phyloP scores from a whole-genome alignment of 1,139 yeast species.

The Pichia sp. region DNA sequence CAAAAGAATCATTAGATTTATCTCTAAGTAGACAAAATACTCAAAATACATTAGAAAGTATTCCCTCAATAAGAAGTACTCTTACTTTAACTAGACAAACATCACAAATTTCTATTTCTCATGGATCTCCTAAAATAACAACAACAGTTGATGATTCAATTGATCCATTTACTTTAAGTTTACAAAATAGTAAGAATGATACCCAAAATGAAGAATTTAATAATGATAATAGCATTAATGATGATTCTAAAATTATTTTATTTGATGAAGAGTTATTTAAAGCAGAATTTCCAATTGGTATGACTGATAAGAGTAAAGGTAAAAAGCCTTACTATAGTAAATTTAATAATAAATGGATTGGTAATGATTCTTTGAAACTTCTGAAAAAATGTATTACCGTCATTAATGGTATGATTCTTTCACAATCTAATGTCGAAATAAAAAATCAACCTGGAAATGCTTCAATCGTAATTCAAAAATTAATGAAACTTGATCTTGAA shows the following conservation, averaged over 20 bases:
- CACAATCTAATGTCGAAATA: constrained; percentile 31
- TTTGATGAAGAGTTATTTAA: constrained; percentile 26
- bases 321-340: constrained; percentile 50
- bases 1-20: constrained; percentile 9
- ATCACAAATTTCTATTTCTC: constrained; percentile 13
- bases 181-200: not conserved
- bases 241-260: constrained; percentile 2
- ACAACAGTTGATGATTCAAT: constrained; percentile 4
- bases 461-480: constrained; percentile 16
- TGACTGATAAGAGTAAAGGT: constrained; percentile 55
- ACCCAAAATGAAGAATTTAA: not conserved
- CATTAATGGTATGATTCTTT: constrained; percentile 35
- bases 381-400: constrained; percentile 31
- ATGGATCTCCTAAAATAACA: constrained; percentile 1
- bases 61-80: constrained; percentile 14
- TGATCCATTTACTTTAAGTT: constrained; percentile 10
- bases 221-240: not conserved
- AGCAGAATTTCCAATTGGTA: constrained; percentile 51
- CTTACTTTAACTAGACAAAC: constrained; percentile 9
- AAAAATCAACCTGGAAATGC: constrained; percentile 13
- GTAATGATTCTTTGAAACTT: constrained; percentile 43
- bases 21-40: constrained; percentile 17
- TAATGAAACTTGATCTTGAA: constrained; percentile 21
- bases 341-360: constrained; percentile 54
- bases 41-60: constrained; percentile 15